phyloP scores from a whole-genome alignment of 2,329 filamentous ascomycete genomes.

The Ophiocordyceps unilateralis region DNA sequence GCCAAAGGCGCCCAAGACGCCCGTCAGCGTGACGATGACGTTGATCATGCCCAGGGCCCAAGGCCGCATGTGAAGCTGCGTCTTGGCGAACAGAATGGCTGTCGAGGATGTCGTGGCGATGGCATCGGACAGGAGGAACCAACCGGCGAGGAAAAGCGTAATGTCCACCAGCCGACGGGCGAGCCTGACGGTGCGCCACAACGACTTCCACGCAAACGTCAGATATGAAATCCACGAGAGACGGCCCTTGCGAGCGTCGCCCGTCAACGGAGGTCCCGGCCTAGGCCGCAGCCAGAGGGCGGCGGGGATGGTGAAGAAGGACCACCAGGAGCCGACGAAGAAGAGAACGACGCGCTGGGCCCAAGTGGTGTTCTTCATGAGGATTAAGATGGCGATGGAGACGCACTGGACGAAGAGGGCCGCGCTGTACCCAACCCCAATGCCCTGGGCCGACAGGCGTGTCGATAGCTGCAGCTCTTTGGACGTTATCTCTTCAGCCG shows the following conservation, averaged over 20 bases:
- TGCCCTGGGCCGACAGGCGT: constrained; percentile 77
- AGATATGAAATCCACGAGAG: constrained; percentile 52
- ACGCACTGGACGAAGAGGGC: constrained; percentile 71
- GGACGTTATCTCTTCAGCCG: constrained; percentile 35
- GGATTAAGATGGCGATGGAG: constrained; percentile 59
- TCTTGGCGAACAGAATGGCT: constrained; percentile 91
- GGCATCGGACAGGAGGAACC: constrained; percentile 89
- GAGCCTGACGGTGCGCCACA: constrained; percentile 63
- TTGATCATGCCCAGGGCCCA: constrained; percentile 84
- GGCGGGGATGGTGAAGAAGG: constrained; percentile 74
- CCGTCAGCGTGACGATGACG: constrained; percentile 71
- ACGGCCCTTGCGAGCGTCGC: constrained; percentile 18
- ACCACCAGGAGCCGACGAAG: constrained; percentile 83
- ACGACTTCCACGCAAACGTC: constrained; percentile 66
- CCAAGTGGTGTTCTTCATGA: constrained; percentile 61
- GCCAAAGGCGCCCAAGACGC: constrained; percentile 73
- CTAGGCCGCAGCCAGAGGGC: constrained; percentile 75
- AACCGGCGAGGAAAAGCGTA: constrained; percentile 64
- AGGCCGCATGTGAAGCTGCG: constrained; percentile 73
- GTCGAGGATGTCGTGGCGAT: constrained; percentile 91
- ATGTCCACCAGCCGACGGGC: constrained; percentile 59
- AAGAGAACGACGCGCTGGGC: constrained; percentile 77
- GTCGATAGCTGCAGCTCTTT: constrained; percentile 68
- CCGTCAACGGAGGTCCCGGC: constrained; percentile 64
- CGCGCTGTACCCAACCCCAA: constrained; percentile 84